phyloP scores from a whole-genome alignment of 148 eudicot species.

The Amaranthus hypochondriacus region DNA sequence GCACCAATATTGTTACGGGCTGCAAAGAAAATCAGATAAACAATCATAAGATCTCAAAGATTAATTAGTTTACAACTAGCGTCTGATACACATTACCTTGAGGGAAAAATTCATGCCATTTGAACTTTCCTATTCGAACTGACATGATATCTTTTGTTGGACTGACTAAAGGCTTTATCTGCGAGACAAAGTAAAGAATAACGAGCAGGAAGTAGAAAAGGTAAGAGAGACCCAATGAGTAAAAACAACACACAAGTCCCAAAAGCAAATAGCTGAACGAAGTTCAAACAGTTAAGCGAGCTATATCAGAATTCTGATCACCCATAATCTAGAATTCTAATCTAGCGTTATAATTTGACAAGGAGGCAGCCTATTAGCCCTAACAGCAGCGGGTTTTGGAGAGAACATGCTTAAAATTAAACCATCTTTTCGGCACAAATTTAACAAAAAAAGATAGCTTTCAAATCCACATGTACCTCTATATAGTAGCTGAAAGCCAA shows the following conservation, averaged over 20 bases:
- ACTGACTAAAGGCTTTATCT: slow-evolving; percentile 92
- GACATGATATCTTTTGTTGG: slow-evolving; percentile 84
- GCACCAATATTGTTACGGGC: slow-evolving; percentile 92
- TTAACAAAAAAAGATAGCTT: neutral
- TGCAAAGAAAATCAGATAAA: slow-evolving; percentile 33
- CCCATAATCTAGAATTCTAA: no score
- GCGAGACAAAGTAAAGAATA: slow-evolving; percentile 25
- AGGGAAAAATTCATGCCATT: slow-evolving; percentile 99
- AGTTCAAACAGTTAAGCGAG: neutral
- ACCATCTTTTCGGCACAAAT: neutral
- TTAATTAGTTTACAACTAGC: slow-evolving; percentile 3
- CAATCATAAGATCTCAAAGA: slow-evolving; percentile 6
- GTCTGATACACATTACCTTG: slow-evolving; percentile 48
- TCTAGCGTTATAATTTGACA: neutral
- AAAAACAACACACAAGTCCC: neutral
- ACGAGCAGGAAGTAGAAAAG: slow-evolving; percentile 1
- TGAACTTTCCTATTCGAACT: slow-evolving; percentile 46
- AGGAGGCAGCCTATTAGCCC: neutral
- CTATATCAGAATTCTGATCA: no score
- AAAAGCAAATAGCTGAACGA: neutral
- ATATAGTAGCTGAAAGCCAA: slow-evolving; percentile 88
- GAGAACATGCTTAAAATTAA: neutral
- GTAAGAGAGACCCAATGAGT: neutral
- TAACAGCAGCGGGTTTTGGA: neutral
- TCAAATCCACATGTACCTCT: slow-evolving; percentile 50